phyloP scores from a whole-genome alignment of 495 filamentous ascomycete species.

The Niebla homalea region DNA sequence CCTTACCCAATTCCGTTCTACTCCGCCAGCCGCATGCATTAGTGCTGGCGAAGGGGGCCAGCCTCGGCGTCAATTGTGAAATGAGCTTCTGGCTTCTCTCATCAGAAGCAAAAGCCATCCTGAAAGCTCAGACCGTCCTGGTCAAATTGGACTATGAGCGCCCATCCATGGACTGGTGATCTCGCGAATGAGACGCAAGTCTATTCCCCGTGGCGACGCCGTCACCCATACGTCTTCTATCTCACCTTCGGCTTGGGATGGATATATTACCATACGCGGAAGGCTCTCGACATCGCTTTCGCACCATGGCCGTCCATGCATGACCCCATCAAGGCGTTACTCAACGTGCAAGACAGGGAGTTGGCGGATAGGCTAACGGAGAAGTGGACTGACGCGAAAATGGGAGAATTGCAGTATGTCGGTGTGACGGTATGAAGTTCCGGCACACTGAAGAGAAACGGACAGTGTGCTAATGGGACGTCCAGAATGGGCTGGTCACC shows the following conservation, averaged over 20 bases:
- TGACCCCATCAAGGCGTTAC: slow-evolving; percentile 7
- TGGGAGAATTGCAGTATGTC: slow-evolving; percentile 8
- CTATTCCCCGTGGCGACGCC: neutral
- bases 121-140: too few relatives aligned
- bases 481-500: slow-evolving; percentile 6
- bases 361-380: slow-evolving; percentile 8
- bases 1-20: too few relatives aligned
- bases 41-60: too few relatives aligned
- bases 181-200: too few relatives aligned
- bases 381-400: slow-evolving; percentile 10
- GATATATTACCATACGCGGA: neutral
- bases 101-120: too few relatives aligned
- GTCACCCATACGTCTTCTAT: neutral
- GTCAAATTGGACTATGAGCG: too few relatives aligned
- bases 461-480: neutral
- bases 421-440: slow-evolving; percentile 1
- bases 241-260: neutral
- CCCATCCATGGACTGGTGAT: too few relatives aligned
- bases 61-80: too few relatives aligned
- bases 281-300: neutral
- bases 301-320: slow-evolving; percentile 12
- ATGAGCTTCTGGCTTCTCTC: too few relatives aligned
- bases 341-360: slow-evolving; percentile 1
- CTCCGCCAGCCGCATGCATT: too few relatives aligned
- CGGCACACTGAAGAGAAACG: neutral